Base-by-base conservation (phyloP, 805 yeast genomes). In the Cyberlindnera xylosilytica region DNA sequence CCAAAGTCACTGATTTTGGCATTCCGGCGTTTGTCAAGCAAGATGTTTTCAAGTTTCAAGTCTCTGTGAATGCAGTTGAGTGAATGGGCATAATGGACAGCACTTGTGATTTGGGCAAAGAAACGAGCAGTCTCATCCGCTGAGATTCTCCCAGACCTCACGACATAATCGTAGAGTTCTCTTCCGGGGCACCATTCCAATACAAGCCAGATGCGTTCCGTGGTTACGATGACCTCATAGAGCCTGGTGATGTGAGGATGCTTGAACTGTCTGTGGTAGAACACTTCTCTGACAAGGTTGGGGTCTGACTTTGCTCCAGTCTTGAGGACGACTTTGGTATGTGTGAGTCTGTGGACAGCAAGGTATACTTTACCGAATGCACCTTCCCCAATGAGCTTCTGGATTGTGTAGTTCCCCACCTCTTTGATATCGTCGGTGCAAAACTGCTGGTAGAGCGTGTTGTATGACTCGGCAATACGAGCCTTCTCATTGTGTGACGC, bases 1-100 rank as follows among this genome's bases (percentile, higher is more conserved):
- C 99, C 99, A 64, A 91, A 90, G 65, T 91, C 99, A 6, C 96
- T 82, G 39, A 91, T 65, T 60, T 89, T 89, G 17, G 87, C 79
- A 36, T 79, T 70, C 19, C 77, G 65, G 44, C 73, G 70, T 50
- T 72, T 72, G 56, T 78, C 84, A 58, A 71, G 62, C 31, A 86
- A 61, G 10, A 86, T 79, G 60, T 89, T 89, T 60, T 89, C 97
- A 38, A 90, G 67, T 58, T 83, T 83, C 55, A 89, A 67, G 58
- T 89, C 97, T 44, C 97, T 71, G 61, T 89, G 97, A 12, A 88
- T 81, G 51, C 91, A 78, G 51, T 85, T 80, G 56, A 79, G 69
- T 8, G 81, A 72, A 62, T 89, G 97, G 4, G 89, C 84, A 55
- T 87, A 87, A 34, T 63, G 65, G 5, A 80, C 74, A 1, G 79